Percentiles rank a stretch among this genome's conserved stretches.
phyloP scores from a whole-genome alignment of 306 rosid genomes.

The Ochetophila trinervis region DNA sequence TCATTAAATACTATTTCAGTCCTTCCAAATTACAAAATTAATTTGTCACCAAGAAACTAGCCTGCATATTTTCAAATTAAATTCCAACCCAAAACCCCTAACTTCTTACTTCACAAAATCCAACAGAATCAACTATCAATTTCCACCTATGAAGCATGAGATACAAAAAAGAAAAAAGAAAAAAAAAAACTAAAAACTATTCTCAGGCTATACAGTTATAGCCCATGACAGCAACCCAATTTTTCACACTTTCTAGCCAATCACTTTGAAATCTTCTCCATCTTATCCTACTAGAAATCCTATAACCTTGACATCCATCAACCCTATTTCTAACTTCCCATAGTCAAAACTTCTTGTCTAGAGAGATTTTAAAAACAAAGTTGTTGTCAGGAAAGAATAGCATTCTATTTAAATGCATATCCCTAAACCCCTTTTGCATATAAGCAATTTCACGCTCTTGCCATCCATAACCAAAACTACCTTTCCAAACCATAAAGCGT shows the following conservation, averaged over 20 bases:
- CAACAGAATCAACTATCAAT: neutral
- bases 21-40: too few species aligned
- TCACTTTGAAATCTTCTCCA: neutral
- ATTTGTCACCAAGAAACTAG: too few species aligned
- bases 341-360: neutral
- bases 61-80: too few species aligned
- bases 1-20: too few species aligned
- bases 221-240: too few species aligned
- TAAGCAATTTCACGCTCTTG: neutral
- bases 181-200: neutral
- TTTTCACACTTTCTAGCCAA: neutral
- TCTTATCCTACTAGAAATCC: neutral
- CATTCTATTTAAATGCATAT: neutral
- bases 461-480: neutral
- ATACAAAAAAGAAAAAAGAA: too few species aligned
- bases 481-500: neutral
- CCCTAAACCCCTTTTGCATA: neutral
- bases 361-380: neutral
- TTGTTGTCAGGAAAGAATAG: neutral
- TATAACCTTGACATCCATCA: neutral
- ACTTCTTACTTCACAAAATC: neutral
- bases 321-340: neutral
- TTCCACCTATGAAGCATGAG: neutral
- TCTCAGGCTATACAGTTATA: neutral
- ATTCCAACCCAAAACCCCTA: too few species aligned